Evolutionary conservation across 345 rosid species (phyloP).

Genomic region (Sonneratia alba): DNA sequence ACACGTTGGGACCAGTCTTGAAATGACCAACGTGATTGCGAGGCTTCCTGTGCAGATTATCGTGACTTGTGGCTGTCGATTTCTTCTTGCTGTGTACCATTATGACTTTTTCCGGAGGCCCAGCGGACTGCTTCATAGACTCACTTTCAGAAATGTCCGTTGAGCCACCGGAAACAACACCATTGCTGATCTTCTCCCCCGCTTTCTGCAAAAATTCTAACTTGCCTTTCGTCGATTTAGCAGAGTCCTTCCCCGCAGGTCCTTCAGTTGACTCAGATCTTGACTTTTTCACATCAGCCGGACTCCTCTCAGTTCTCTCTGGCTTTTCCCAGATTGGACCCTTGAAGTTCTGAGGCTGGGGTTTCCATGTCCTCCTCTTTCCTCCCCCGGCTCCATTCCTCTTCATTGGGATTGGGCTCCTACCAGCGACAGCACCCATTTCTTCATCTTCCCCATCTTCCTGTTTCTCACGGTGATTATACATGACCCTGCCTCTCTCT

Average conservation of each 20-base stretch:
- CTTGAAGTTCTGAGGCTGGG: conserved; percentile 31
- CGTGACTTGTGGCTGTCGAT: background rate
- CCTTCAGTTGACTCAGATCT: conserved; percentile 29
- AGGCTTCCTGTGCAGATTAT: conserved; percentile 15
- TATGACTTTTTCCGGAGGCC: background rate
- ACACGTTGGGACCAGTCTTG: conserved; percentile 11
- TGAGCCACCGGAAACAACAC: conserved; percentile 11
- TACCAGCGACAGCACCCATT: background rate
- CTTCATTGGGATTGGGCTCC: conserved; percentile 12
- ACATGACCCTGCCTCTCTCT: background rate
- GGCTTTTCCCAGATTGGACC: conserved; percentile 39
- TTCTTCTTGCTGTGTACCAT: conserved; percentile 12
- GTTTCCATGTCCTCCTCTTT: conserved; percentile 62
- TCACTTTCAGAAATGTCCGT: conserved; percentile 13
- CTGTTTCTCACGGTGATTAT: background rate
- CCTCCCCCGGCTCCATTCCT: conserved; percentile 23
- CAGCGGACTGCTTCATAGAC: conserved; percentile 4
- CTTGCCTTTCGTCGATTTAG: conserved; percentile 16
- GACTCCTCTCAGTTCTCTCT: conserved; percentile 18
- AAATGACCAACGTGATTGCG: conserved; percentile 37
- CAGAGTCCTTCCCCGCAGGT: too few relatives aligned
- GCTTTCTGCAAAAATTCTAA: conserved; percentile 18
- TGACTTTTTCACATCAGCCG: conserved; percentile 31
- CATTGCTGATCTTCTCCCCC: background rate
- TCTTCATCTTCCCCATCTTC: background rate